A percentile compares a stretch with the other conserved stretches of the same genome.
These are phyloP conservation scores for Neurospora sp. DNA, from an alignment of 495 filamentous ascomycete species.

Conservation along the genomic window DNA sequence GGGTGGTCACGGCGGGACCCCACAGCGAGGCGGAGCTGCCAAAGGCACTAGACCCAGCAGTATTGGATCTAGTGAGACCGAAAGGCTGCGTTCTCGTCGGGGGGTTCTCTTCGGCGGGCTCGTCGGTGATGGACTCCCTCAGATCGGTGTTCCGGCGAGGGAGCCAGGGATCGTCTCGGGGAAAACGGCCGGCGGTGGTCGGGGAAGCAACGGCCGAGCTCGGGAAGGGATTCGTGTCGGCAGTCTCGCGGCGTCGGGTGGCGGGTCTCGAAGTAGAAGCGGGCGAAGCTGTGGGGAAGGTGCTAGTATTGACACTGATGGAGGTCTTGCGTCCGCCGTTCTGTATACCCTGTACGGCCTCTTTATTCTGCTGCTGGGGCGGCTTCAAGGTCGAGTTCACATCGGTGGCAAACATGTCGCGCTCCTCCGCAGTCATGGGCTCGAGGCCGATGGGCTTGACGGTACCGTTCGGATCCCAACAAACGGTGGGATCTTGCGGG, in stretches of 20 bases:
- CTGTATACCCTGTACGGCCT: conserved; percentile 34
- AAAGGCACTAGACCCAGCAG: conserved; percentile 29
- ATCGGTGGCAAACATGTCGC: conserved; percentile 70
- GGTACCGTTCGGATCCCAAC: conserved; percentile 76
- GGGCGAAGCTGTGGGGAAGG: conserved; percentile 48
- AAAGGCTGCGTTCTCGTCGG: conserved; percentile 39
- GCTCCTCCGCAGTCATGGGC: conserved; percentile 75
- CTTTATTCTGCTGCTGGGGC: conserved; percentile 60
- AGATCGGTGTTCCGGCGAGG: conserved; percentile 62
- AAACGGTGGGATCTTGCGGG: conserved; percentile 52
- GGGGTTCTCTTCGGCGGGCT: conserved; percentile 30
- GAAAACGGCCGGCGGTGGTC: conserved; percentile 35
- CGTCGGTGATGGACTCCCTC: conserved; percentile 38
- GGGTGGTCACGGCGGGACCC: conserved; percentile 39
- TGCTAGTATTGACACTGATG: conserved; percentile 45
- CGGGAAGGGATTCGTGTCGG: conserved; percentile 63
- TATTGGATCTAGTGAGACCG: conserved; percentile 60
- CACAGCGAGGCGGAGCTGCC: conserved; percentile 55
- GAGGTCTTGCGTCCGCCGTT: conserved; percentile 62
- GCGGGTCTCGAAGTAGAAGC: conserved; percentile 55
- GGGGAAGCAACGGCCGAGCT: conserved; percentile 39
- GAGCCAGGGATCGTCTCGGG: conserved; percentile 46
- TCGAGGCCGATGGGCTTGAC: conserved; percentile 62
- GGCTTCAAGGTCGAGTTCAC: conserved; percentile 92
- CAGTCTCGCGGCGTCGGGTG: conserved; percentile 76